phyloP scores from a whole-genome alignment of 176 grass and related monocot species.

The Aegilops umbellulata region DNA sequence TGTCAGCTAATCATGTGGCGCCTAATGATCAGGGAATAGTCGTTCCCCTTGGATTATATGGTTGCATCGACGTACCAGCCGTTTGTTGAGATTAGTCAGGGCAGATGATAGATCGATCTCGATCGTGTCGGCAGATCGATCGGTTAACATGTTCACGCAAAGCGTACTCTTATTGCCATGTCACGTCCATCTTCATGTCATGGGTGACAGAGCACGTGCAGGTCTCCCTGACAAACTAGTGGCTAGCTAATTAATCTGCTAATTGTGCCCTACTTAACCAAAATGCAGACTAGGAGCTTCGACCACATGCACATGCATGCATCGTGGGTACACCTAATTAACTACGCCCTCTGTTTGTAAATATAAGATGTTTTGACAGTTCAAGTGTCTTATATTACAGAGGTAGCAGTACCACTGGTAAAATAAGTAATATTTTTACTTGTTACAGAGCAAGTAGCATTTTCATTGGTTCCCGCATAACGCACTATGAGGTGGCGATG shows the following conservation, averaged over 20 bases:
- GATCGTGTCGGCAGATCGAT: not conserved
- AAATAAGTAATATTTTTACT: too few species aligned
- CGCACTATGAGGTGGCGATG: too few species aligned
- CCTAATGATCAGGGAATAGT: not conserved
- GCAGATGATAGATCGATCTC: too few species aligned
- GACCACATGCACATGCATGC: too few species aligned
- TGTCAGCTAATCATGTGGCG: not conserved
- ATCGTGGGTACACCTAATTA: not conserved
- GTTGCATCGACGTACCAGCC: not conserved
- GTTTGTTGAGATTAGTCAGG: not conserved
- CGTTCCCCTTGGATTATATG: not conserved
- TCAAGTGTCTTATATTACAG: too few species aligned
- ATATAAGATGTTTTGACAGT: too few species aligned
- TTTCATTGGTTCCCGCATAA: too few species aligned
- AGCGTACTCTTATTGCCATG: not conserved
- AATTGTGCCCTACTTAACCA: not conserved
- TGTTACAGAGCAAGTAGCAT: too few species aligned
- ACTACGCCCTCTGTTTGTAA: too few species aligned
- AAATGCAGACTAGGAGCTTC: too few species aligned
- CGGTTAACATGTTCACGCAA: not conserved
- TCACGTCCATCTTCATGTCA: not conserved
- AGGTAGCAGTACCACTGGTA: too few species aligned
- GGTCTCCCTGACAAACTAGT: not conserved
- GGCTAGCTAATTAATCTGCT: not conserved
- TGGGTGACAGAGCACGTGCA: not conserved